Conservation (phyloP, 495 filamentous ascomycete genomes). For the Xylaria grammica region DNA sequence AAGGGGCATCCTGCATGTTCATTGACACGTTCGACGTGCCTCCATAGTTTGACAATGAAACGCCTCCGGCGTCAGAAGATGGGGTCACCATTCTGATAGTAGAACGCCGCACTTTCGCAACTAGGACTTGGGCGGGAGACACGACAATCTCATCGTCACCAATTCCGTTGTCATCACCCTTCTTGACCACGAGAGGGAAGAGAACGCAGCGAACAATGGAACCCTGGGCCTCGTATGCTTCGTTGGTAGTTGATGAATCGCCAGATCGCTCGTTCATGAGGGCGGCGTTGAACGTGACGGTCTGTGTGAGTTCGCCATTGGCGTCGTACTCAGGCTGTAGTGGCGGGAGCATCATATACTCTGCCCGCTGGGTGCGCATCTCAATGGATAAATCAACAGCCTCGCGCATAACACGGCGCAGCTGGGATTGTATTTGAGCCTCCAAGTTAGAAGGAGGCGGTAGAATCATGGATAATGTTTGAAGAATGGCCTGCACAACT, state of each 20-base stretch:
- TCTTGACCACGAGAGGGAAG: conserved; percentile 93
- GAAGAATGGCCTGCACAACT: conserved; percentile 83
- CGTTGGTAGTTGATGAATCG: conserved; percentile 60
- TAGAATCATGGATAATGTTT: conserved; percentile 76
- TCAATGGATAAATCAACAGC: conserved; percentile 89
- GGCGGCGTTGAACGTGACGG: conserved; percentile 83
- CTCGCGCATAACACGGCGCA: conserved; percentile 79
- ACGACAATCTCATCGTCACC: conserved; percentile 93
- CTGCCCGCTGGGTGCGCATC: conserved; percentile 94
- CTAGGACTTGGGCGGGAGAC: conserved; percentile 88
- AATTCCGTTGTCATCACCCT: conserved; percentile 83
- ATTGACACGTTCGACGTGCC: conserved; percentile 33
- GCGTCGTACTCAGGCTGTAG: conserved; percentile 94
- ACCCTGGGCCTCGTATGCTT: conserved; percentile 74
- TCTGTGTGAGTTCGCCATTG: conserved; percentile 82
- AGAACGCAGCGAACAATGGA: conserved; percentile 86
- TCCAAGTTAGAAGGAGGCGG: conserved; percentile 80
- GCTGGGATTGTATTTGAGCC: conserved; percentile 73
- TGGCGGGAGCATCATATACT: conserved; percentile 97
- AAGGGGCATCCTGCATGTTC: conserved; percentile 34
- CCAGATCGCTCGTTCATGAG: conserved; percentile 92
- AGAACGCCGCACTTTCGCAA: conserved; percentile 46
- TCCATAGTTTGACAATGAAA: conserved; percentile 31
- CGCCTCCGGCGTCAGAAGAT: conserved; percentile 36
- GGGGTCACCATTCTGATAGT: conserved; percentile 37